phyloP scores from a whole-genome alignment of 371 early-diverging fungal genomes.

The Apophysomyces ossiformis region DNA sequence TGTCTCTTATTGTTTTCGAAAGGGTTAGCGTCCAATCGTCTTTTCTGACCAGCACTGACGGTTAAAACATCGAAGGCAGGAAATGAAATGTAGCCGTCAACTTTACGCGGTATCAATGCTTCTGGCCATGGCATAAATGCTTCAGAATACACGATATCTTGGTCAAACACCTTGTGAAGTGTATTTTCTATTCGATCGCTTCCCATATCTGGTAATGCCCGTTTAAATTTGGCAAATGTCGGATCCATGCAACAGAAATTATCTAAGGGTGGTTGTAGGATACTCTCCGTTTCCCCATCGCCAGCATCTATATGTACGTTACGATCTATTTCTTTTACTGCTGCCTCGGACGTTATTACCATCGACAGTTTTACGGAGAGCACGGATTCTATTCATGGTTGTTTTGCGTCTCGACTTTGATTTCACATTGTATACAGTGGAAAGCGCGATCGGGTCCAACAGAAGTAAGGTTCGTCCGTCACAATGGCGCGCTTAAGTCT shows the following conservation, averaged over 20 bases:
- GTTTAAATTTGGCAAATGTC: conserved; percentile 2
- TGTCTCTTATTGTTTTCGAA: neutral
- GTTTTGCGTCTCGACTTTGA: neutral
- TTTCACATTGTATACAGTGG: neutral
- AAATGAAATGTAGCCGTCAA: neutral
- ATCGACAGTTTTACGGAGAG: neutral
- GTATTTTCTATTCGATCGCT: conserved; percentile 1
- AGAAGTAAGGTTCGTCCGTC: no score
- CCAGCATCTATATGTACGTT: neutral
- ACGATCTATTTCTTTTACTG: neutral
- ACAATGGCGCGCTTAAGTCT: no score
- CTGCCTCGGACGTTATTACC: neutral
- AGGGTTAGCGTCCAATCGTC: neutral
- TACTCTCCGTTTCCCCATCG: neutral
- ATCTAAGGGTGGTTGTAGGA: neutral
- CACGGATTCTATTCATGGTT: neutral
- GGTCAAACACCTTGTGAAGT: neutral
- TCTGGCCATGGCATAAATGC: neutral
- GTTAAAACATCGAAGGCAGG: neutral
- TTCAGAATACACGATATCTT: neutral
- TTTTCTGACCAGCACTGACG: neutral
- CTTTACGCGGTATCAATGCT: neutral
- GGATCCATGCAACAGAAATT: conserved; percentile 3
- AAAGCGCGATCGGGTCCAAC: neutral
- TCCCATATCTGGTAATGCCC: conserved; percentile 10